Base-by-base conservation (phyloP, 2,329 filamentous ascomycete genomes). In the Ascochyta clinopodiicola region DNA sequence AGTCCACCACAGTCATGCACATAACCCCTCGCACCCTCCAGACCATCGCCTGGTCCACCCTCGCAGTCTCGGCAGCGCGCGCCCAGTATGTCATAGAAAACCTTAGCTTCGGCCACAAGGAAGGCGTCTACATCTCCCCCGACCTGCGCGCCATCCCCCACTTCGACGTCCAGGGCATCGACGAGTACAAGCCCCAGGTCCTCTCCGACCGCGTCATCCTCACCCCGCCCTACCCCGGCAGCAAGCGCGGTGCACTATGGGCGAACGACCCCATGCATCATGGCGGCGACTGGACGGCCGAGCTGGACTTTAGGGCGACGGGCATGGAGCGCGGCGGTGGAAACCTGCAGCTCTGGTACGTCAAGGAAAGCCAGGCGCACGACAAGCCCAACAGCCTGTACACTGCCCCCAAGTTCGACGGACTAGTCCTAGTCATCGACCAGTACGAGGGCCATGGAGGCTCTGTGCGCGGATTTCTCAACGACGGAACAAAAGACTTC, bases 281-380 rank as follows among this genome's bases (percentile, higher is more conserved):
- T 65, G 80, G 88, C 57, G 77, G 82, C n/a, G 83, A 88, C 74
- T 99, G 92, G 92, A 84, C 86, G 8, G 86, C 88, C 45, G 91
- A 96, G 70, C 82, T 98, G 65, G 88, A 95, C 71, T 97, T 99
- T 77, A 86, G 95, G 64, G 91, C 88, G 47, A 91, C 86, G 58
- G 95, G 95, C 7, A 88, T 89, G 60, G 95, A 98, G 72, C 83
- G 91, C 65, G 92, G 88, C 45, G 87, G 88, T 54, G 95, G 95
- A 44, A 97, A 96, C 77, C 80, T 99, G 64, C 94, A 98, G 77
- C 83, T 99, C 68, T 99, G 95, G 95, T 91, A 96, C 70, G 88
- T 86, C 47, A 87, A 86, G 66, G 84, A 90, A 57, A 89, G 90
- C 29, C 79, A 85, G 64, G 77, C 82, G 57, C 80, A 81, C 27